phyloP scores from a whole-genome alignment of 257 asterid genomes.

The Solanum pinnatisectum region DNA sequence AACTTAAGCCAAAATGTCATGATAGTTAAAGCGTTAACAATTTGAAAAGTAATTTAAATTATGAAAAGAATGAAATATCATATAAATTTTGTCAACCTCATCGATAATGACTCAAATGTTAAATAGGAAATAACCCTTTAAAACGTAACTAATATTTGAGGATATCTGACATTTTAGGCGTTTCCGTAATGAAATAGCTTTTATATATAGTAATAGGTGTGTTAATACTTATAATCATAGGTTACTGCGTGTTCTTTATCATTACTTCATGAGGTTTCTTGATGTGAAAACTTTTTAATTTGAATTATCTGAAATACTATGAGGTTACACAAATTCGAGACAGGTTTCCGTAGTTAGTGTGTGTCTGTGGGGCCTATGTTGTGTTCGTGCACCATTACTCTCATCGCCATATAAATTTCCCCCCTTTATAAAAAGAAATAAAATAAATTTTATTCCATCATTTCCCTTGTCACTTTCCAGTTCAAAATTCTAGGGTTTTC shows the following conservation, averaged over 20 bases:
- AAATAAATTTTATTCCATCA: background rate
- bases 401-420: background rate
- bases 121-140: background rate
- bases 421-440: background rate
- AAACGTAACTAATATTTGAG: background rate
- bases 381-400: background rate
- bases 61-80: accelerated
- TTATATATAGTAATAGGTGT: too few species aligned
- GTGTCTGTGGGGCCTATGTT: background rate
- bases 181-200: too few species aligned
- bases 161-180: background rate
- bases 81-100: background rate
- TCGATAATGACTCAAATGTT: background rate
- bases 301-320: background rate
- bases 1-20: too few species aligned
- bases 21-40: background rate
- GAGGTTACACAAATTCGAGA: background rate
- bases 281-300: background rate
- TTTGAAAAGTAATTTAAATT: background rate
- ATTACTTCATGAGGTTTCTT: too few species aligned
- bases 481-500: conserved; percentile 3
- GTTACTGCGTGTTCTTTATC: background rate
- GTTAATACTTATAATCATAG: background rate
- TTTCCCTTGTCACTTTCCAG: background rate
- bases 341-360: too few species aligned